phyloP scores from a whole-genome alignment of 1,284 basidiomycete species.

The Hortiboletus rubellus region DNA sequence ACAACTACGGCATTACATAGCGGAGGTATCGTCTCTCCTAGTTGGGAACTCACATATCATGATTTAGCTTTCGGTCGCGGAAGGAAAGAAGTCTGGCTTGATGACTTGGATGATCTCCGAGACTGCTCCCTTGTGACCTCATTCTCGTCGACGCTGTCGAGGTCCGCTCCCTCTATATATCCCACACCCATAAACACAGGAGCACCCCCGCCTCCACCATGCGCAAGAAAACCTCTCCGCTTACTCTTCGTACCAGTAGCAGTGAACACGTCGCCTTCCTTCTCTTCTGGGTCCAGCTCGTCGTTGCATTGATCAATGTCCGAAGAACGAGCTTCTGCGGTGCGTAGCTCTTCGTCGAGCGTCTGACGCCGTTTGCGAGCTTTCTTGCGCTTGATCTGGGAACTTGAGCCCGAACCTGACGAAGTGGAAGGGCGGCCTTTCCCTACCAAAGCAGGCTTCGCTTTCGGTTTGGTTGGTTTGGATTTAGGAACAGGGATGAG shows the following conservation, averaged over 20 bases:
- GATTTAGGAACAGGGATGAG: conserved; percentile 25
- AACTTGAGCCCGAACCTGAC: conserved; percentile 7
- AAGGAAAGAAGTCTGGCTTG: conserved; percentile 24
- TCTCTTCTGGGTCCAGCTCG: conserved; percentile 33
- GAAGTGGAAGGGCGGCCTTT: conserved; percentile 20
- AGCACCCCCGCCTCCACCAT: conserved; percentile 66
- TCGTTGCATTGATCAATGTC: conserved; percentile 37
- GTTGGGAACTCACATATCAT: conserved; percentile 8
- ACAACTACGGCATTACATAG: background rate
- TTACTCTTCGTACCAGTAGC: conserved; percentile 56
- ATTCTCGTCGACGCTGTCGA: conserved; percentile 24
- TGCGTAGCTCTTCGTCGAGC: conserved; percentile 63
- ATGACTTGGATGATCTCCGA: conserved; percentile 11
- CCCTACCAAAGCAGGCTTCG: conserved; percentile 15
- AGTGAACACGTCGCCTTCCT: conserved; percentile 48
- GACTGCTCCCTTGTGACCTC: background rate
- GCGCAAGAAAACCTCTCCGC: conserved; percentile 62
- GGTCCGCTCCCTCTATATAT: conserved; percentile 52
- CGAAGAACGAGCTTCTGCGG: conserved; percentile 40
- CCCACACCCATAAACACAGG: conserved; percentile 70
- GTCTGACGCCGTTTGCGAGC: conserved; percentile 44
- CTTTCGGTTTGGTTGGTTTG: conserved; percentile 18
- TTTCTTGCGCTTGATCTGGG: conserved; percentile 30
- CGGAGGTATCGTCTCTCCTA: conserved; percentile 9
- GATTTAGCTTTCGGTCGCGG: conserved; percentile 26